These are phyloP conservation scores for Aegilops bicornis DNA, from an alignment of 176 grass and related monocot species.

Conservation along the genomic window DNA sequence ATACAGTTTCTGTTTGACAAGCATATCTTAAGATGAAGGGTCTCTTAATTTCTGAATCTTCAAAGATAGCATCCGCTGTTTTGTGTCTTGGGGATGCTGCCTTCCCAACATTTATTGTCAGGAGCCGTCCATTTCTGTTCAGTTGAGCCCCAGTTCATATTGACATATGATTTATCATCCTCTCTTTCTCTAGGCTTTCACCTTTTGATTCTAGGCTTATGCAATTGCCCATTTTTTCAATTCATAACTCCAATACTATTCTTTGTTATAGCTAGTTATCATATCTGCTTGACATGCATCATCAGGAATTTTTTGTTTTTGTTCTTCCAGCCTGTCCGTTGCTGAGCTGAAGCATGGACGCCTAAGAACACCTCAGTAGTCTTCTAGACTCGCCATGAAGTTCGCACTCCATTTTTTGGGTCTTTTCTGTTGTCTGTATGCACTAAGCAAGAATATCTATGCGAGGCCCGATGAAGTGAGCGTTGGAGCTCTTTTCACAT, in stretches of 20 bases:
- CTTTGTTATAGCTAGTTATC: not conserved
- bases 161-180: not conserved
- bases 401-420: conserved; percentile 21
- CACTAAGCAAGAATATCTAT: conserved; percentile 37
- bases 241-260: not conserved
- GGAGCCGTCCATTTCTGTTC: not conserved
- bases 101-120: not conserved
- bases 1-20: not conserved
- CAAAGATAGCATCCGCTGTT: not conserved
- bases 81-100: conserved; percentile 1
- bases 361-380: not conserved
- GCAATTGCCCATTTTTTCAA: not conserved
- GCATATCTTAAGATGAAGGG: conserved; percentile 25
- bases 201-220: not conserved
- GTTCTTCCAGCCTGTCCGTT: conserved; percentile 22
- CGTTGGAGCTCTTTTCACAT: conserved; percentile 65
- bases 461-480: conserved; percentile 44
- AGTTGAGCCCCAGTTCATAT: not conserved
- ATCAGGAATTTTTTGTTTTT: conserved; percentile 18
- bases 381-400: conserved; percentile 39
- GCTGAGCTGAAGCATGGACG: conserved; percentile 25
- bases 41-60: conserved; percentile 24
- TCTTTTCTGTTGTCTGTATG: conserved; percentile 44
- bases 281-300: conserved; percentile 19
- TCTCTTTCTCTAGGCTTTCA: not conserved